Base-by-base conservation (phyloP, 257 asterid species). In the Nicotiana noctiflora region DNA sequence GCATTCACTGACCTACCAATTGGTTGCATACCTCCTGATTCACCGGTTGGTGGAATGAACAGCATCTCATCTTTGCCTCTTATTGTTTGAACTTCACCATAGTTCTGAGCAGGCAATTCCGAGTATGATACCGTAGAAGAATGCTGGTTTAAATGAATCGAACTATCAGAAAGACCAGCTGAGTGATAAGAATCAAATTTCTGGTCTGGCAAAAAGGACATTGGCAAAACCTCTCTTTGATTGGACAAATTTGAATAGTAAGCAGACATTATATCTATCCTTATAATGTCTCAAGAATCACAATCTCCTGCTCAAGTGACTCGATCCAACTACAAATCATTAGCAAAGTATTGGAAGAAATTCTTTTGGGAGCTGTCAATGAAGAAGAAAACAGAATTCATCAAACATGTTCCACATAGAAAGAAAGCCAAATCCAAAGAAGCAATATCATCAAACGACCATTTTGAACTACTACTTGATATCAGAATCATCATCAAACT, bases 141-240 rank as follows among this genome's bases (percentile, higher is more conserved):
- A 34, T 86, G 82, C 40, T 85, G 85, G 83, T 83, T 86, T 31
- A 76, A 77, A 79, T 86, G 88, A 32, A 82, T 85, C 68, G 83
- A 87, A 77, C 86, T 87, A 46, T 79, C 80, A 77, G 86, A 83
- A 46, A 84, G 84, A 46, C 84, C 86, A 3, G 91, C 81, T 44
- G 91, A 84, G 31, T 83, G 86, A 46, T 82, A 88, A 70, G 93
- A 75, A 75, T 76, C 52, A 52, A 81, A 86, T 29, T 87, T 91
- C 80, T 91, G 87, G 68, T 87, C 84, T 29, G 82, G 85, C 61
- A 84, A 70, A 81, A 88, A 89, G 17, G 85, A 81, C 67, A 77
- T 68, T 34, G 91, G 88, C 56, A 85, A 86, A 77, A 70, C 86
- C 37, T 92, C 89, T 85, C 85, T 88, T 87, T 86, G 91, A 81